Base-by-base conservation (phyloP, 352 stramenopile genomes). In the Phytophthora pinifolia region DNA sequence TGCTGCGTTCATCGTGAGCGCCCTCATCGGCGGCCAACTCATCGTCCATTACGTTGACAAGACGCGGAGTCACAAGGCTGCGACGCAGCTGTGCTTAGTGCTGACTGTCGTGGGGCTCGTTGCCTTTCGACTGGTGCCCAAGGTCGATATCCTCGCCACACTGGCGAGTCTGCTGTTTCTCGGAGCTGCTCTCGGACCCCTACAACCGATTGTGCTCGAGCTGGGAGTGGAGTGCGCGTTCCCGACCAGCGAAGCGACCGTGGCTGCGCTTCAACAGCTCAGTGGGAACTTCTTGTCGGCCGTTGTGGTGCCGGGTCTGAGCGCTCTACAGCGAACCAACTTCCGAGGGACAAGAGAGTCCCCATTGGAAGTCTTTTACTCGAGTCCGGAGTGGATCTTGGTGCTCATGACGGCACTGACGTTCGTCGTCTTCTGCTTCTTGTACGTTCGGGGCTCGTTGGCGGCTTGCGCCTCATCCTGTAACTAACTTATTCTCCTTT, bases 201-300 rank as follows among this genome's bases (percentile, higher is more conserved):
- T 87, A 15, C 79, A 89, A 25, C 79, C 79, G 3, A 79, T 89
- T 17, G 72, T 79, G 14, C 55, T 89, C 8, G 79, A 89, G 30
- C 57, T 89, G 5, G 77, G 77, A 9, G 79, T 89, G 18, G 79
- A 89, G 46, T 89, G 79, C 33, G 66, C 79, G 4, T 86, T 80
- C 41, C 79, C 79, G 4, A 89, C 79, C 9, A 88, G 76, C 30
- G 79, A 89, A 32, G 71, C 79, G n/a, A 88, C 79, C 0, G 79
- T 89, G 27, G 79, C 79, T 4, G 79, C 76, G 34, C 63, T 89
- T 5, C 76, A 89, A 42, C 79, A 89, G 47, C 74, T 89, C 32
- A 85, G 74, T 52, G 79, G 79, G 13, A 89, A 89, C 45, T 79
- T 88, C 27, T 58, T 89, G 0, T 89, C 79, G 43, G 79, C 76